Percentiles rank a stretch among this genome's conserved stretches.
Conservation (phyloP, 768 basidiomycete genomes). For the Hypholoma sublateritium region DNA sequence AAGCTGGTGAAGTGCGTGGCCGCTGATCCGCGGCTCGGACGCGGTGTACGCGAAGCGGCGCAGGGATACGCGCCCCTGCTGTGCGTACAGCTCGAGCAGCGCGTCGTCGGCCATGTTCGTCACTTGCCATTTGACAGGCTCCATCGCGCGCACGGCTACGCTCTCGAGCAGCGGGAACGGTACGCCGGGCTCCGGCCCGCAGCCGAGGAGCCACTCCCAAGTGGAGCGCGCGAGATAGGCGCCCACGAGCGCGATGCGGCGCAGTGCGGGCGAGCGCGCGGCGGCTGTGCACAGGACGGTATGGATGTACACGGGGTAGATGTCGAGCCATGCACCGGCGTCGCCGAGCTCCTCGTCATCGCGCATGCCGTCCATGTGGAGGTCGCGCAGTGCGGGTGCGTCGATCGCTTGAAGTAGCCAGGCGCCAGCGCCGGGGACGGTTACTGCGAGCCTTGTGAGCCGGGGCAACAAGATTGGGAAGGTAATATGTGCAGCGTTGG, state of each 20-base stretch:
- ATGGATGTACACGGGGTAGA: not conserved
- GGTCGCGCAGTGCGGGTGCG: not conserved
- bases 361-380: not conserved
- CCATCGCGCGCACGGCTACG: not conserved
- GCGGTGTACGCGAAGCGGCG: constrained; percentile 1
- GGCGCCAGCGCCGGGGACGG: not conserved
- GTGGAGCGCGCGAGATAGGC: not conserved
- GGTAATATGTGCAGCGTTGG: not conserved
- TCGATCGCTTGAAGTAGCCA: not conserved
- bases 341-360: not conserved
- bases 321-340: not conserved
- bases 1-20: not conserved
- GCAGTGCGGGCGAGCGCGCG: not conserved
- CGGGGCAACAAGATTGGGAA: not conserved
- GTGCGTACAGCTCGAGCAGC: not conserved
- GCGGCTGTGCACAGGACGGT: not conserved
- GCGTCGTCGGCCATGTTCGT: not conserved
- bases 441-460: not conserved
- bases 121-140: not conserved
- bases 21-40: not conserved
- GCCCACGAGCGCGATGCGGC: not conserved
- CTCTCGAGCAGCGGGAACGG: not conserved
- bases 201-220: not conserved
- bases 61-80: not conserved
- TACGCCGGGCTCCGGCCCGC: not conserved